phyloP scores from a whole-genome alignment of 164 flowering plant species.

The Amborella trichopoda region DNA sequence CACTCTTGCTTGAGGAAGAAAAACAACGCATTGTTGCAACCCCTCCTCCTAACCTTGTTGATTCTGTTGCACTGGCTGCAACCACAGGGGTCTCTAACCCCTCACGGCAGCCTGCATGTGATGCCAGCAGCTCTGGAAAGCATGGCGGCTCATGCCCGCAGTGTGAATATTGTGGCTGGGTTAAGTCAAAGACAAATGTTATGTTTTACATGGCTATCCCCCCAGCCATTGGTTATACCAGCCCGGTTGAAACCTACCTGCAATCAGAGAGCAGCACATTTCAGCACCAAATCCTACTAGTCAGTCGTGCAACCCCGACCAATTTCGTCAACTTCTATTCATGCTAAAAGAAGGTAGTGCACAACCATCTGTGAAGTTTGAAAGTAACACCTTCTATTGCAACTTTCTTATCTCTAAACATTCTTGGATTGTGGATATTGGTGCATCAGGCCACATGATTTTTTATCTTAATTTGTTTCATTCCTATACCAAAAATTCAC shows the following conservation, averaged over 20 bases:
- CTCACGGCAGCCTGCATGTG: background rate
- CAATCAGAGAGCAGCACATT: background rate
- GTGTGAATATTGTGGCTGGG: conserved; percentile 4
- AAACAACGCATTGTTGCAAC: background rate
- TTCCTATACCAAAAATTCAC: too few relatives aligned
- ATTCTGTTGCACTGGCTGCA: background rate
- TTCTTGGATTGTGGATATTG: too few relatives aligned
- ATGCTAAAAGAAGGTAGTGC: conserved; percentile 2
- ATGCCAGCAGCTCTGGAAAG: too few relatives aligned
- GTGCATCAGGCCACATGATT: too few relatives aligned
- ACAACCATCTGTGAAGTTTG: background rate
- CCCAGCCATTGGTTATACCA: conserved; percentile 1
- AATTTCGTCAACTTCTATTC: background rate
- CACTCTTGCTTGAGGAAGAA: background rate
- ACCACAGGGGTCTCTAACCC: background rate
- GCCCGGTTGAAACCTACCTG: background rate
- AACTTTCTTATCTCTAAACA: too few relatives aligned
- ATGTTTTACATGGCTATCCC: conserved; percentile 1
- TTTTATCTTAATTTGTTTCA: too few relatives aligned
- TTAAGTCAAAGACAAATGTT: conserved; percentile 3
- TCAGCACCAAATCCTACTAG: background rate
- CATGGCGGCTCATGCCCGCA: background rate
- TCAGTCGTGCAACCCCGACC: background rate
- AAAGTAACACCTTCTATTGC: background rate
- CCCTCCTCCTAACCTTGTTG: background rate